Conservation (phyloP, 306 rosid genomes). For the Dicorynia guianensis region DNA sequence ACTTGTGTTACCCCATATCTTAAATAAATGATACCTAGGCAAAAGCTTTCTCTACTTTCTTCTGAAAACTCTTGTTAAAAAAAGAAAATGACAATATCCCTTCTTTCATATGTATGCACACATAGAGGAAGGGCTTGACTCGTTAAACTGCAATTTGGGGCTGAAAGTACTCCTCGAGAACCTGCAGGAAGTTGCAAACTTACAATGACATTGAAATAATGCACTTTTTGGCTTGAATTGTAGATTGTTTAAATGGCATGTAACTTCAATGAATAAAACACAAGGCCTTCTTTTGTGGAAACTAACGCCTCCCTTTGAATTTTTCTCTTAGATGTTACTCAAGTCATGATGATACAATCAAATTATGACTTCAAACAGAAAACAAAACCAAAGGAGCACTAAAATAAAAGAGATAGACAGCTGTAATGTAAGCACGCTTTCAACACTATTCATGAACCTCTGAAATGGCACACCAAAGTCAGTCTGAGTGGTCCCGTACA, state of each 20-base stretch:
- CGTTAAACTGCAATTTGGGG: not conserved
- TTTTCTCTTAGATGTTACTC: constrained; percentile 21
- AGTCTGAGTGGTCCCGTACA: constrained; percentile 36
- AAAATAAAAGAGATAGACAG: constrained; percentile 32
- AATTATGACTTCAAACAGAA: constrained; percentile 15
- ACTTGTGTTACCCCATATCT: constrained; percentile 18
- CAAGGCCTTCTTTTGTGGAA: constrained; percentile 9
- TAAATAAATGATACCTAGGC: not conserved
- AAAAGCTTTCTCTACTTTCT: not conserved
- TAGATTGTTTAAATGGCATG: not conserved
- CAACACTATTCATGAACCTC: constrained; percentile 13
- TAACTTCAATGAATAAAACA: not conserved
- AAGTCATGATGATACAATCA: constrained; percentile 26
- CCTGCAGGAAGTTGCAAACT: not conserved
- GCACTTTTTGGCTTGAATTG: not conserved
- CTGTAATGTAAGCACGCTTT: constrained; percentile 7
- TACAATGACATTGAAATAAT: not conserved
- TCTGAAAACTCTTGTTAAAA: not conserved
- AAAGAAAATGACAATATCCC: not conserved
- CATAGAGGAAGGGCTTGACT: not conserved
- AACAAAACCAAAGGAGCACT: not conserved
- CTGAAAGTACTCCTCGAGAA: not conserved
- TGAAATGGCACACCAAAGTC: constrained; percentile 23
- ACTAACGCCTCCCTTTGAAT: constrained; percentile 2
- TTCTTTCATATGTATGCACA: not conserved